Evolutionary conservation across 2,329 filamentous ascomycete species (phyloP).

Genomic region (Epichloe coenophiala): DNA sequence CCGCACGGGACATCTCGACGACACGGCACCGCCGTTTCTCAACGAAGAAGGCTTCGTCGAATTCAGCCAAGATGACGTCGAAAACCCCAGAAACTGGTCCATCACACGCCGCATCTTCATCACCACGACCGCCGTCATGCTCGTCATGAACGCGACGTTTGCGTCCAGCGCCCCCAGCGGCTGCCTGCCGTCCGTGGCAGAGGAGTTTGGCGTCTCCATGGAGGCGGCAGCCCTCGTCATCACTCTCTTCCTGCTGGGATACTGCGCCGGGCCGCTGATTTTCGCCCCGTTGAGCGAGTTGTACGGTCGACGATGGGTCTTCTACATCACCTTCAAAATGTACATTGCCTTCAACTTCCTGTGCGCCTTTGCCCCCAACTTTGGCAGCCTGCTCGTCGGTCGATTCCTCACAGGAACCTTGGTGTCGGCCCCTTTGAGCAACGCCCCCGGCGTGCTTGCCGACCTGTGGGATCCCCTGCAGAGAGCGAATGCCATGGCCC

Average conservation of each 20-base stretch:
- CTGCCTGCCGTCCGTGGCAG: constrained; percentile 17
- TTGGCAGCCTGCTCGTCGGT: constrained; percentile 37
- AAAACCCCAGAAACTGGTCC: constrained; percentile 37
- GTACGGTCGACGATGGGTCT: constrained; percentile 40
- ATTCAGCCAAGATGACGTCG: constrained; percentile 36
- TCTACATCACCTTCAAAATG: constrained; percentile 33
- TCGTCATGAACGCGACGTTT: constrained; percentile 42
- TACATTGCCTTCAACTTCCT: constrained; percentile 39
- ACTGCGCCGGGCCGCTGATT: constrained; percentile 43
- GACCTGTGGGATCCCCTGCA: constrained; percentile 39
- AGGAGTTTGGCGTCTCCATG: constrained; percentile 29
- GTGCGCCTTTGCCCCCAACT: constrained; percentile 41
- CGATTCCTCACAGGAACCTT: constrained; percentile 43
- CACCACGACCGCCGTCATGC: constrained; percentile 27
- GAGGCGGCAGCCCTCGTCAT: constrained; percentile 36
- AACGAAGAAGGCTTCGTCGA: constrained; percentile 36
- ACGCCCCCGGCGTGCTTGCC: constrained; percentile 37
- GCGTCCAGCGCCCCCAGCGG: constrained; percentile 24
- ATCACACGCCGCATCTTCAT: constrained; percentile 24
- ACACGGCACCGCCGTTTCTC: constrained; percentile 23
- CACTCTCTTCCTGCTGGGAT: constrained; percentile 41
- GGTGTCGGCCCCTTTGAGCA: constrained; percentile 34
- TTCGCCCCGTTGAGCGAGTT: constrained; percentile 46
- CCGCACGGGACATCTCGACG: constrained; percentile 20
- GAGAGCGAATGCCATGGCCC: constrained; percentile 39